Percentiles rank a stretch among this genome's conserved stretches.
Evolutionary conservation across 2,329 filamentous ascomycete genomes (phyloP).

Genomic region (Pezicula carpinea): DNA sequence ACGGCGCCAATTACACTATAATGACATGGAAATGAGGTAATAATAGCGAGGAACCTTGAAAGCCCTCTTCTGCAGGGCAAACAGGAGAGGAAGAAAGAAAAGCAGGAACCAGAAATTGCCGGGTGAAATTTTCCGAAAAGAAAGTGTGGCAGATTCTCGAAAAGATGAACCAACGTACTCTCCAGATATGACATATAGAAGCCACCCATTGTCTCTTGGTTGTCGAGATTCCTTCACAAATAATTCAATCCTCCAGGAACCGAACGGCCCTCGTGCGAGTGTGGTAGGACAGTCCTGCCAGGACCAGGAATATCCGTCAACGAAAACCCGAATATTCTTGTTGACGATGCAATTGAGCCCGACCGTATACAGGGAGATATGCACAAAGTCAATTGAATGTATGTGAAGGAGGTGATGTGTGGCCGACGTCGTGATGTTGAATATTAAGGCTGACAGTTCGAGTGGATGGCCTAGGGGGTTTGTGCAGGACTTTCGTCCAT

Average conservation of each 20-base stretch:
- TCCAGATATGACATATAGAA: conserved; percentile 53
- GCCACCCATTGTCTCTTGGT: conserved; percentile 45
- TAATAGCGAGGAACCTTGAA: not conserved
- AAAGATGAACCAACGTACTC: conserved; percentile 26
- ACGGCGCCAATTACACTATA: not conserved
- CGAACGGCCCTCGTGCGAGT: conserved; percentile 16
- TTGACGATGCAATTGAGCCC: conserved; percentile 49
- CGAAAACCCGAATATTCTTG: conserved; percentile 19
- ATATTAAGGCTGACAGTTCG: conserved; percentile 29
- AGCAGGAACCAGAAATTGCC: conserved; percentile 7
- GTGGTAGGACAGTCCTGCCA: conserved; percentile 22
- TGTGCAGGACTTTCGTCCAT: conserved; percentile 37
- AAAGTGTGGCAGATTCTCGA: conserved; percentile 12
- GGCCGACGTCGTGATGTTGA: conserved; percentile 28
- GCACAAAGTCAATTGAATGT: conserved; percentile 26
- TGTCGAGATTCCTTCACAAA: conserved; percentile 21
- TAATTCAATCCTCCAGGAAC: conserved; percentile 16
- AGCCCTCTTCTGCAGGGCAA: conserved; percentile 9
- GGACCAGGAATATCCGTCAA: conserved; percentile 21
- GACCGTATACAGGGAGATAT: conserved; percentile 40
- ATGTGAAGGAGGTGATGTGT: conserved; percentile 27
- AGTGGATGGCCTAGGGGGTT: conserved; percentile 28
- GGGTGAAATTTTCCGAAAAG: conserved; percentile 22
- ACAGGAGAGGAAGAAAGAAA: conserved; percentile 2
- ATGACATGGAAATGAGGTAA: not conserved